Evolutionary conservation across 2,329 filamentous ascomycete genomes (phyloP).

Genomic region (Beauveria brongniartii): DNA sequence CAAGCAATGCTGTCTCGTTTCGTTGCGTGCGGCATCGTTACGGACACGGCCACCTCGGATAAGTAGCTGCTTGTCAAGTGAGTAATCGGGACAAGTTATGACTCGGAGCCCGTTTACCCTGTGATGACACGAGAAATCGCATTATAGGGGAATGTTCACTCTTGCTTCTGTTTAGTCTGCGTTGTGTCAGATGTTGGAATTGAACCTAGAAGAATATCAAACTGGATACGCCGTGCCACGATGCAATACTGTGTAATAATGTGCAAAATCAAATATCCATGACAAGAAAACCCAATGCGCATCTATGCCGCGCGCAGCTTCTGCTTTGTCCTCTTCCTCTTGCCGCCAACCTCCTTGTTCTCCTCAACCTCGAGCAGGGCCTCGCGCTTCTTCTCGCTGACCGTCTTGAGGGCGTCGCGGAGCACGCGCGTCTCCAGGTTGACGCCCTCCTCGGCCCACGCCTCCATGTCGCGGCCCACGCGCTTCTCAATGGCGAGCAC

Average conservation of each 20-base stretch:
- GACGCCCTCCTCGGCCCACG: conserved; percentile 84
- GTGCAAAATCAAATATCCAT: not conserved
- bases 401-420: conserved; percentile 75
- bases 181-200: not conserved
- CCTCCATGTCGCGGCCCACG: conserved; percentile 71
- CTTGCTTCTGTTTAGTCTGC: too few species aligned
- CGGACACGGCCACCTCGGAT: too few species aligned
- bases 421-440: conserved; percentile 88
- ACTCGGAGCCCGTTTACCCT: too few species aligned
- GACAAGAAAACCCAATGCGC: not conserved
- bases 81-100: too few species aligned
- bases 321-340: conserved; percentile 56
- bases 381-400: conserved; percentile 93
- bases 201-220: not conserved
- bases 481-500: conserved; percentile 84
- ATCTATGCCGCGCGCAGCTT: conserved; percentile 37
- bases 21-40: too few species aligned
- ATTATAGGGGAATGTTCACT: too few species aligned
- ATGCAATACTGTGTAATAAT: not conserved
- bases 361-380: conserved; percentile 88
- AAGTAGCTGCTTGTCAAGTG: too few species aligned
- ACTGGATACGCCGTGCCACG: not conserved
- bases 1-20: too few species aligned
- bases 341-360: conserved; percentile 83
- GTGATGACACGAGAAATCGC: too few species aligned